These are phyloP conservation scores for Leishmania aethiopica DNA, from an alignment of 208 protist genomes.

Conservation along the genomic window DNA sequence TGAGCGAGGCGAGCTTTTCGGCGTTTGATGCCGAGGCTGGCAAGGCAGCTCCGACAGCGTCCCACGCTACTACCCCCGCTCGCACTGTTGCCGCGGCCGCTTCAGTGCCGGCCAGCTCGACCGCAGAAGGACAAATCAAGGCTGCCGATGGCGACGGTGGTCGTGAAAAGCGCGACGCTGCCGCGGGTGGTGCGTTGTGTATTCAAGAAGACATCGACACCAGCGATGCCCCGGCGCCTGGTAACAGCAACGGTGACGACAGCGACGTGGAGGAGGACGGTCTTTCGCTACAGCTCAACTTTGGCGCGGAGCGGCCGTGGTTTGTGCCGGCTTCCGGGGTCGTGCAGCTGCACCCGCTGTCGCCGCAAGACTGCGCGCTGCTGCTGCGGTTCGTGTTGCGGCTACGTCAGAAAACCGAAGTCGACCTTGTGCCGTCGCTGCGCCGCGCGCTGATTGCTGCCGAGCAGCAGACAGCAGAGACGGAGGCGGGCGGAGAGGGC, in stretches of 20 bases:
- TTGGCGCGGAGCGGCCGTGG: conserved; percentile 43
- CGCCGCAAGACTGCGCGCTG: conserved; percentile 44
- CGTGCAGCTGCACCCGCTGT: conserved; percentile 50
- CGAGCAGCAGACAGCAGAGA: conserved; percentile 3
- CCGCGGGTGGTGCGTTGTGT: neutral
- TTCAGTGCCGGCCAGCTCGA: neutral
- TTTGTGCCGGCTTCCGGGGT: conserved; percentile 58
- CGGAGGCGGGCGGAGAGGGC: neutral
- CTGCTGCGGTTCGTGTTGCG: conserved; percentile 65
- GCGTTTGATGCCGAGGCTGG: conserved; percentile 30
- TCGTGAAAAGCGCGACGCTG: neutral
- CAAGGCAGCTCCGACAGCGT: neutral
- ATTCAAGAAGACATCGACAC: neutral
- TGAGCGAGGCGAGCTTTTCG: conserved; percentile 15
- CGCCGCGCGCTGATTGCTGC: conserved; percentile 27
- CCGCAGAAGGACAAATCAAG: neutral
- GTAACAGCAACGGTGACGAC: neutral
- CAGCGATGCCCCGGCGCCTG: neutral
- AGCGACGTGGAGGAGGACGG: conserved; percentile 19
- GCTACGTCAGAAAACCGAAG: conserved; percentile 57
- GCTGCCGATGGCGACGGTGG: neutral
- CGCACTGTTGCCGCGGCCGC: neutral
- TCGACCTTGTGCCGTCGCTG: conserved; percentile 39
- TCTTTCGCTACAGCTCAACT: conserved; percentile 6
- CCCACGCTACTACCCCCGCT: neutral